These are phyloP conservation scores for Apiosordaria backusii DNA, from an alignment of 495 filamentous ascomycete species.

Conservation along the genomic window DNA sequence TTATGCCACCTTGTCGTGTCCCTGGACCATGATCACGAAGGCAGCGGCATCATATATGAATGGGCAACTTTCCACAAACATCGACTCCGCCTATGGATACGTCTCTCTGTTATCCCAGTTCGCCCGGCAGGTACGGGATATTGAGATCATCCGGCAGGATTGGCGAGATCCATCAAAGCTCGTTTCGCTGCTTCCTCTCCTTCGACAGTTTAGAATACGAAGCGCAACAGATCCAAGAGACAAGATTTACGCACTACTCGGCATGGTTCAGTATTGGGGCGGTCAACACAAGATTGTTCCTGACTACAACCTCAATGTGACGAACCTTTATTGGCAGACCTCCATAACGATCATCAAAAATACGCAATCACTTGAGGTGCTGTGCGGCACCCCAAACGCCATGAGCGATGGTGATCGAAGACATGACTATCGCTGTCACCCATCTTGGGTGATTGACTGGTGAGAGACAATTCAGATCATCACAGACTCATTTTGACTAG, in stretches of 20 bases:
- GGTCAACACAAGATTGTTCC: slow-evolving; percentile 14
- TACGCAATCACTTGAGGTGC: slow-evolving; percentile 16
- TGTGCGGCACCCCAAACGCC: slow-evolving; percentile 15
- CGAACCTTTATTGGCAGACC: slow-evolving; percentile 9
- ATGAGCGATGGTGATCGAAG: neutral
- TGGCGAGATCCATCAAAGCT: slow-evolving; percentile 9
- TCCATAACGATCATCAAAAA: slow-evolving; percentile 15
- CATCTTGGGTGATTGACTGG: slow-evolving; percentile 29
- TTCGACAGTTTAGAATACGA: slow-evolving; percentile 21
- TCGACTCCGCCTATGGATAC: slow-evolving; percentile 15
- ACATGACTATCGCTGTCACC: neutral
- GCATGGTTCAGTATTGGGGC: slow-evolving; percentile 24
- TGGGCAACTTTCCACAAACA: slow-evolving; percentile 6
- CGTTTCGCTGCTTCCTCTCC: slow-evolving; percentile 17
- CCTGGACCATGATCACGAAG: slow-evolving; percentile 17
- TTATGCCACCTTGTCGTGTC: slow-evolving; percentile 16
- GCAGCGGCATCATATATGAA: slow-evolving; percentile 15
- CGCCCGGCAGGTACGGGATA: slow-evolving; percentile 17
- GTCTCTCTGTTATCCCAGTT: slow-evolving; percentile 12
- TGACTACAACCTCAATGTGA: slow-evolving; percentile 15
- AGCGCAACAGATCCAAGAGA: slow-evolving; percentile 26
- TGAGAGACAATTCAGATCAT: neutral
- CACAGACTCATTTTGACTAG: neutral
- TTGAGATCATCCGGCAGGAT: slow-evolving; percentile 17
- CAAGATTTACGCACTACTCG: slow-evolving; percentile 28